Percentiles rank a stretch among this genome's conserved stretches.
These are phyloP conservation scores for Heliocybe sulcata DNA, from an alignment of 1,284 basidiomycete species.

Conservation along the genomic window DNA sequence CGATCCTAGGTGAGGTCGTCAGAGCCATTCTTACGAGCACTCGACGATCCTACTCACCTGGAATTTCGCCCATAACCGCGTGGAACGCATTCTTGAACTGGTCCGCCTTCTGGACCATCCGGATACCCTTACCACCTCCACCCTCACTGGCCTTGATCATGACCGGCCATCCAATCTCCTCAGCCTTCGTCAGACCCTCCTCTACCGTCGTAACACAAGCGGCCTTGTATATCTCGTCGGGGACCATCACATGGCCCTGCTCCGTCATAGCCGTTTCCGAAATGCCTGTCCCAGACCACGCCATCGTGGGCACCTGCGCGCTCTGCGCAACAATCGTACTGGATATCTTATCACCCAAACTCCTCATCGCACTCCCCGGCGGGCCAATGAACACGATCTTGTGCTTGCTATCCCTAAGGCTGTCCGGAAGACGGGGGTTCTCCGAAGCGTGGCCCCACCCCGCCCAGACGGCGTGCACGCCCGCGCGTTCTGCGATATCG, in stretches of 20 bases:
- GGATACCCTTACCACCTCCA: conserved; percentile 98
- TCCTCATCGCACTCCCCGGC: conserved; percentile 98
- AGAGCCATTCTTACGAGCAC: conserved; percentile 10
- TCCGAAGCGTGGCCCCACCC: conserved; percentile 99
- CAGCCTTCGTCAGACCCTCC: conserved; percentile 80
- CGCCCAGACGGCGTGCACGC: conserved; percentile 99
- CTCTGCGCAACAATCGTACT: conserved; percentile 99
- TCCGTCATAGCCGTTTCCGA: conserved; percentile 83
- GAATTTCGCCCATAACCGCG: conserved; percentile 95
- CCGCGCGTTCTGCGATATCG: conserved; percentile 94
- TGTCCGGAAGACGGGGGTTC: conserved; percentile 97
- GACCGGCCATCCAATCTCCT: conserved; percentile 92
- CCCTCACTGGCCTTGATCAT: conserved; percentile 99
- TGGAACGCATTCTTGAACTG: conserved; percentile 92
- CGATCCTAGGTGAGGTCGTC: conserved; percentile 55
- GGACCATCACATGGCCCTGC: conserved; percentile 90
- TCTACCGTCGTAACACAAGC: conserved; percentile 92
- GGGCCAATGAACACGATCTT: conserved; percentile 99
- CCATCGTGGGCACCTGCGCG: conserved; percentile 97
- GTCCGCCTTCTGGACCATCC: conserved; percentile 82
- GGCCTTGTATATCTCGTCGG: conserved; percentile 84
- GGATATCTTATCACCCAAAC: conserved; percentile 98
- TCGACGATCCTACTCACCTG: conserved; percentile 49
- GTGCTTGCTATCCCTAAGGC: conserved; percentile 84
- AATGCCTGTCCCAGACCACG: conserved; percentile 97